Conservation (phyloP, 2,329 filamentous ascomycete genomes). For the Sordariomycetes sp. region DNA sequence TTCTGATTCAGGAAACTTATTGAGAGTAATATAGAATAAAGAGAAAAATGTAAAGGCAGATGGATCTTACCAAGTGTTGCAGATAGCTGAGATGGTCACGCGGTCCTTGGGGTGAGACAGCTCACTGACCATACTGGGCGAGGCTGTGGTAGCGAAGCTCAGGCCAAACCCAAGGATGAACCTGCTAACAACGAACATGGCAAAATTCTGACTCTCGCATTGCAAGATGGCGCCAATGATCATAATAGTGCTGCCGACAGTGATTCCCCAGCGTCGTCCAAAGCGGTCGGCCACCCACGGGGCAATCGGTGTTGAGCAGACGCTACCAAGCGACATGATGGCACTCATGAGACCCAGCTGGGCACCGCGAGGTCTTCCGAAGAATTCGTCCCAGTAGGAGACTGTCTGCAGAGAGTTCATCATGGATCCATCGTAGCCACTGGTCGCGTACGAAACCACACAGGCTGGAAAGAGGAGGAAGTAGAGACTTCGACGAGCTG, state of each 20-base stretch:
- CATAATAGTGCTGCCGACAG: conserved; percentile 19
- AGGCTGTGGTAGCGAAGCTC: conserved; percentile 39
- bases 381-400: conserved; percentile 29
- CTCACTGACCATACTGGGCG: conserved; percentile 41
- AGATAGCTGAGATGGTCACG: conserved; percentile 40
- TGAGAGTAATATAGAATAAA: neutral
- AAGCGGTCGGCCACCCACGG: conserved; percentile 19
- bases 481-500: conserved; percentile 18
- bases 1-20: neutral
- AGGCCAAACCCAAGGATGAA: conserved; percentile 46
- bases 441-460: conserved; percentile 28
- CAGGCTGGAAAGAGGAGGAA: conserved; percentile 21
- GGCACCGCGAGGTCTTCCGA: conserved; percentile 20
- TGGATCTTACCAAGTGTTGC: conserved; percentile 29
- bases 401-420: conserved; percentile 39
- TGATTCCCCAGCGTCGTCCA: conserved; percentile 20
- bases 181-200: conserved; percentile 44
- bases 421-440: conserved; percentile 39
- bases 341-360: conserved; percentile 22
- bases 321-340: conserved; percentile 37
- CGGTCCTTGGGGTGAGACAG: conserved; percentile 44
- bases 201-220: conserved; percentile 19
- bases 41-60: neutral
- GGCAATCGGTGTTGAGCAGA: conserved; percentile 22
- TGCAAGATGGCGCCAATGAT: conserved; percentile 21